These are phyloP conservation scores for Aquilaria yunnanensis DNA, from an alignment of 345 rosid genomes.

Conservation along the genomic window DNA sequence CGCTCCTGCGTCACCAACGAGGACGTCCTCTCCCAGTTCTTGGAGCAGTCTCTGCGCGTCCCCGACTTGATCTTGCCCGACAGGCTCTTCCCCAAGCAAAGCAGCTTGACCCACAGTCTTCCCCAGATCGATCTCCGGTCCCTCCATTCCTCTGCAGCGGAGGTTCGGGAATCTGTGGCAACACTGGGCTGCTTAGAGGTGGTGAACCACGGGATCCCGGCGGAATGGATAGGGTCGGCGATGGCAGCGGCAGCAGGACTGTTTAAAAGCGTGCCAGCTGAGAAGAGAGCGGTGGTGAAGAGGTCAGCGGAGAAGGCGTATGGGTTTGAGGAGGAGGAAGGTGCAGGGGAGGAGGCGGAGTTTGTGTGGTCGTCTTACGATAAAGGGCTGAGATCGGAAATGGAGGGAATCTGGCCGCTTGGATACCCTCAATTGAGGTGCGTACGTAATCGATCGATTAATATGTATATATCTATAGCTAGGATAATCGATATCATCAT, in stretches of 20 bases:
- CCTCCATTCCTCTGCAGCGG: conserved; percentile 20
- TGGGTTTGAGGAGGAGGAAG: conserved; percentile 43
- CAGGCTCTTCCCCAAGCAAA: conserved; percentile 65
- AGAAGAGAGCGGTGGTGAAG: conserved; percentile 20
- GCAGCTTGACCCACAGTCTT: conserved; percentile 46
- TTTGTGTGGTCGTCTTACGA: conserved; percentile 54
- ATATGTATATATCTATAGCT: no score
- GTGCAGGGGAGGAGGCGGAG: conserved; percentile 55
- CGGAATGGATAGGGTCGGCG: conserved; percentile 26
- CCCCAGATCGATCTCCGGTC: conserved; percentile 48
- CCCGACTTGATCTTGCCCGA: conserved; percentile 80
- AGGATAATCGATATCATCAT: no score
- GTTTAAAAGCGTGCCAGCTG: conserved; percentile 35
- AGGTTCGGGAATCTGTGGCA: conserved; percentile 43
- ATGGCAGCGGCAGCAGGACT: conserved; percentile 38
- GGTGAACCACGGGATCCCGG: conserved; percentile 54
- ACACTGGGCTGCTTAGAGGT: conserved; percentile 81
- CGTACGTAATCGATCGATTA: neutral
- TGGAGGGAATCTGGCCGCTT: conserved; percentile 57
- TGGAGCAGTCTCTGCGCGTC: conserved; percentile 65
- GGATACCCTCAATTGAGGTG: conserved; percentile 67
- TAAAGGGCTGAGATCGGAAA: conserved; percentile 23
- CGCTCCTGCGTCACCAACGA: conserved; percentile 74
- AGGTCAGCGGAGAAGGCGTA: conserved; percentile 41
- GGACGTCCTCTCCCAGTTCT: conserved; percentile 64